Conservation (phyloP, 352 stramenopile species). For the Globisporangium viniferum region DNA sequence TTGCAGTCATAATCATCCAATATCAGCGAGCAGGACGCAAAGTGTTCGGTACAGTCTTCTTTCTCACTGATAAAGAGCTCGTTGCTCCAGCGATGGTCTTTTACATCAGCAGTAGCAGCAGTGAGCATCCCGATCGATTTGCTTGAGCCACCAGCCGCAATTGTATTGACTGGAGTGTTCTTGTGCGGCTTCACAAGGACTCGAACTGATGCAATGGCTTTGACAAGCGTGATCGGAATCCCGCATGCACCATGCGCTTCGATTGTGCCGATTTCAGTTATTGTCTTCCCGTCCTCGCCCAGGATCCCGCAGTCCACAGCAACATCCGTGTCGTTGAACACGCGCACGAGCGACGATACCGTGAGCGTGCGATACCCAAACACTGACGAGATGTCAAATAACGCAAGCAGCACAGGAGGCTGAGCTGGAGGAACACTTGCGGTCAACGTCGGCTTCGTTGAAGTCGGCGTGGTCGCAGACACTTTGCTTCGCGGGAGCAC, state of each 20-base stretch:
- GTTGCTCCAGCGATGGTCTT: slow-evolving; percentile 79
- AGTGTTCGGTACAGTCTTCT: slow-evolving; percentile 51
- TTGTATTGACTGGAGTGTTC: background rate
- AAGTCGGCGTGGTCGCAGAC: background rate
- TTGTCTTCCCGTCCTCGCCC: slow-evolving; percentile 48
- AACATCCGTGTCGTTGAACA: slow-evolving; percentile 75
- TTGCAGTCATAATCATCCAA: slow-evolving; percentile 72
- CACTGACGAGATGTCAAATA: slow-evolving; percentile 73
- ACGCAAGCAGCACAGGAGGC: slow-evolving; percentile 40
- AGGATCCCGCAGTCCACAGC: slow-evolving; percentile 59
- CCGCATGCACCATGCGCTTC: slow-evolving; percentile 59
- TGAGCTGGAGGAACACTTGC: background rate
- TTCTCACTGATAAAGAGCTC: slow-evolving; percentile 73
- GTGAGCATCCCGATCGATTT: background rate
- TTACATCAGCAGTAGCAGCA: slow-evolving; percentile 14
- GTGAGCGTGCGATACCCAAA: slow-evolving; percentile 75
- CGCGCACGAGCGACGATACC: slow-evolving; percentile 69
- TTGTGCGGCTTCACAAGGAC: slow-evolving; percentile 63
- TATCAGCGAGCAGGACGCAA: slow-evolving; percentile 62
- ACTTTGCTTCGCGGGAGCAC: slow-evolving; percentile 31
- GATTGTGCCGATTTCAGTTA: slow-evolving; percentile 59
- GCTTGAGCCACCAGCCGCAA: background rate
- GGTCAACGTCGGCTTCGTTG: slow-evolving; percentile 6
- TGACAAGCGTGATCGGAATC: slow-evolving; percentile 64
- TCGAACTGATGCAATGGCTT: slow-evolving; percentile 47